Conservation (phyloP, 2,329 filamentous ascomycete genomes). For the Paecilomyces sp. region DNA sequence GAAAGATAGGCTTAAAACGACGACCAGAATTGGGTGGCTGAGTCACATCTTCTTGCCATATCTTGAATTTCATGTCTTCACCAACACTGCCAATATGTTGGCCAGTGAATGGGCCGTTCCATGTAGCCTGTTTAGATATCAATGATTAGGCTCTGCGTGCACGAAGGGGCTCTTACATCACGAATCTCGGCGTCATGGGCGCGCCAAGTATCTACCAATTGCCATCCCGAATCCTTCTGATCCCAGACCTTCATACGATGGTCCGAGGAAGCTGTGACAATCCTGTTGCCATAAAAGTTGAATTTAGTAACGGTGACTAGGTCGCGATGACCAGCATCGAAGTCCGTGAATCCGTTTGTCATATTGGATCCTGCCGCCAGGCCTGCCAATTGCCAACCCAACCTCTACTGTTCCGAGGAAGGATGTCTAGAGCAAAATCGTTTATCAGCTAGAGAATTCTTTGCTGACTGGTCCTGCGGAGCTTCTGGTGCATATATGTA, state of each 20-base stretch:
- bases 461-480: neutral
- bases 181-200: conserved; percentile 86
- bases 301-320: conserved; percentile 79
- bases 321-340: conserved; percentile 46
- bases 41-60: conserved; percentile 87
- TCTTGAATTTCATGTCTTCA: conserved; percentile 80
- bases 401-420: neutral
- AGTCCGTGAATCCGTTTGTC: conserved; percentile 32
- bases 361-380: conserved; percentile 20
- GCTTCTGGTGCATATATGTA: conserved; percentile 2
- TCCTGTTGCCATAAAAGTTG: conserved; percentile 86
- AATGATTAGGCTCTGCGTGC: conserved; percentile 13
- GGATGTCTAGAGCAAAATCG: neutral
- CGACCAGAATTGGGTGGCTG: conserved; percentile 66
- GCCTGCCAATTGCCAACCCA: neutral
- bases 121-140: conserved; percentile 61
- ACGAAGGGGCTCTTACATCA: conserved; percentile 53
- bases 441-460: neutral
- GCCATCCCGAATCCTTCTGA: conserved; percentile 66
- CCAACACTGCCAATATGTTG: conserved; percentile 83
- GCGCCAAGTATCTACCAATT: conserved; percentile 76
- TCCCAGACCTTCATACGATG: conserved; percentile 91
- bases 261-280: conserved; percentile 85
- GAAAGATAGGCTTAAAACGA: conserved; percentile 66
- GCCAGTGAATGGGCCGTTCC: conserved; percentile 85